A percentile compares a stretch with the other conserved stretches of the same genome.
Evolutionary conservation across 345 rosid genomes (phyloP).

Genomic region (Euphorbia lathyris): DNA sequence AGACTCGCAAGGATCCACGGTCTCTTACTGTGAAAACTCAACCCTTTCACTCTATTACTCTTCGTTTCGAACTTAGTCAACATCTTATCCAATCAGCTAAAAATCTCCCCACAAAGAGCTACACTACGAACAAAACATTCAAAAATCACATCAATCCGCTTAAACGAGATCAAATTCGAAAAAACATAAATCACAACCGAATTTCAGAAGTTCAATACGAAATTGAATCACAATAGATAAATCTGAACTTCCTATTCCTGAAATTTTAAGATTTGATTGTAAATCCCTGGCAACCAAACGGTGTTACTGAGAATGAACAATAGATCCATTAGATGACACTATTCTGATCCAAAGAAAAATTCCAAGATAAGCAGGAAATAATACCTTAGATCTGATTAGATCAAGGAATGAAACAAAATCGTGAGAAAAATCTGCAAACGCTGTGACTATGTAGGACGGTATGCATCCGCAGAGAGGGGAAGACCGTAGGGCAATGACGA

Average conservation of each 20-base stretch:
- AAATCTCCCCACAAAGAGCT: not conserved
- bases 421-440: not conserved
- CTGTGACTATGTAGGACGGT: not conserved
- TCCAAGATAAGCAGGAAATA: not conserved
- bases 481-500: not conserved
- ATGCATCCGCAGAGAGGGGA: not conserved
- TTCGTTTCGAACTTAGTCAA: slow-evolving; percentile 97
- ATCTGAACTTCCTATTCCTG: not conserved
- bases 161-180: not conserved
- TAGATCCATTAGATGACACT: not conserved
- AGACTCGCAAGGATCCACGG: slow-evolving; percentile 99
- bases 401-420: slow-evolving; percentile 3
- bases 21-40: slow-evolving; percentile 89
- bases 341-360: not conserved
- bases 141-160: not conserved
- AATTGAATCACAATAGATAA: not conserved
- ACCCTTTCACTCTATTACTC: slow-evolving; percentile 97
- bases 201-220: not conserved
- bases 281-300: not conserved
- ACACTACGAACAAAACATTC: not conserved
- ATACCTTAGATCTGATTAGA: slow-evolving; percentile 17
- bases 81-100: slow-evolving; percentile 41
- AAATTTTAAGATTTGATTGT: not conserved
- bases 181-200: not conserved
- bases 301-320: not conserved